Evolutionary conservation across 768 basidiomycete genomes (phyloP).

Genomic region (Rhodosporidiobolus sp.): DNA sequence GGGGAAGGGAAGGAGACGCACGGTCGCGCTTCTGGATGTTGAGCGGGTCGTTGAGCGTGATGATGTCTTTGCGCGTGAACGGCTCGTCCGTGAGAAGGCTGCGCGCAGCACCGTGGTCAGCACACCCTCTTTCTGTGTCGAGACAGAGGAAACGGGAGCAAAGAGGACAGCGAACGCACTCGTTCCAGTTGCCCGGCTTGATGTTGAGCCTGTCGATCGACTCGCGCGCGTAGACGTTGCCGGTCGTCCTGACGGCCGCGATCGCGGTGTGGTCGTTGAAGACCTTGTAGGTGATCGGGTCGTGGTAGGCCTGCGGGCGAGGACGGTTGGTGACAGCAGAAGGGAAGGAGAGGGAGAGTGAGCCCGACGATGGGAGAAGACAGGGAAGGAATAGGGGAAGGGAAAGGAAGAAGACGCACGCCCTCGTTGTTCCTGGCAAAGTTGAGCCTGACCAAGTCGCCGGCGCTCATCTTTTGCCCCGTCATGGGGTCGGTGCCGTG

Average conservation of each 20-base stretch:
- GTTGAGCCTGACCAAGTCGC: slow-evolving; percentile 52
- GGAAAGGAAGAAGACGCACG: slow-evolving; percentile 44
- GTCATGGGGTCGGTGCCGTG: slow-evolving; percentile 52
- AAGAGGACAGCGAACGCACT: slow-evolving; percentile 46
- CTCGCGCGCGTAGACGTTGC: slow-evolving; percentile 89
- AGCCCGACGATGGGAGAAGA: not conserved
- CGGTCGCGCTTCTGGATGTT: slow-evolving; percentile 28
- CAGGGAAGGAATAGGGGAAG: not conserved
- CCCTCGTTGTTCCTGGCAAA: slow-evolving; percentile 52
- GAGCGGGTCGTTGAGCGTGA: slow-evolving; percentile 75
- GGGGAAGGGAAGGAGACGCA: not conserved
- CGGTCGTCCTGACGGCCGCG: slow-evolving; percentile 80
- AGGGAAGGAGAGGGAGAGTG: slow-evolving; percentile 62
- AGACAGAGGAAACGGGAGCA: no score
- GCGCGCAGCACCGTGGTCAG: no score
- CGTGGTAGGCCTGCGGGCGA: slow-evolving; percentile 61
- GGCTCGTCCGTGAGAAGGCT: slow-evolving; percentile 71
- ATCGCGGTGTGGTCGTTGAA: slow-evolving; percentile 96
- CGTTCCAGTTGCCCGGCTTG: slow-evolving; percentile 61
- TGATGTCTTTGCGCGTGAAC: slow-evolving; percentile 87
- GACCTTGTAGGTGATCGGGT: slow-evolving; percentile 96
- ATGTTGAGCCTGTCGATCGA: slow-evolving; percentile 58
- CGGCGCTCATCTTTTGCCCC: slow-evolving; percentile 49
- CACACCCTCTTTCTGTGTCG: no score
- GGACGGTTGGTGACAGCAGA: no score